Percentiles rank a stretch among this genome's conserved stretches.
These are phyloP conservation scores for Staphylotrichum tortipilum DNA, from an alignment of 495 filamentous ascomycete genomes.

Conservation along the genomic window DNA sequence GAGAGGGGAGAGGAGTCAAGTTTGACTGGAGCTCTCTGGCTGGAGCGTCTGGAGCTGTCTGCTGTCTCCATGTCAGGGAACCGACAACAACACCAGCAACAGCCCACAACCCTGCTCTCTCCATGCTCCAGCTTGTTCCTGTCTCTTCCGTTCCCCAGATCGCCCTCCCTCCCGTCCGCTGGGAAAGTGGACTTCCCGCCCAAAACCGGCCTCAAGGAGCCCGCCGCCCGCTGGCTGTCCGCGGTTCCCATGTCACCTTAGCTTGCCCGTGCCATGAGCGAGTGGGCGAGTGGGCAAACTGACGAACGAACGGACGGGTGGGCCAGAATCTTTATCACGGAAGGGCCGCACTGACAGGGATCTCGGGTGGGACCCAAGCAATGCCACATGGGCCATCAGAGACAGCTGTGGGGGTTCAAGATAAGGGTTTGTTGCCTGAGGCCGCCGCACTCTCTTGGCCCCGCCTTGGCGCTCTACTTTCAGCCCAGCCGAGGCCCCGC, in stretches of 20 bases:
- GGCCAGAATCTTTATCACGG: conserved; percentile 19
- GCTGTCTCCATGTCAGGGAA: no score
- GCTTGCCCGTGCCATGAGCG: no score
- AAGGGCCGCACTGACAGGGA: conserved; percentile 19
- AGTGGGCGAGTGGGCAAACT: no score
- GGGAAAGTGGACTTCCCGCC: no score
- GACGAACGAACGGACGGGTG: conserved; percentile 16
- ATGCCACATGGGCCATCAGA: conserved; percentile 26
- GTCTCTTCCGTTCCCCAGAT: background rate
- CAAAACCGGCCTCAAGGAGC: background rate
- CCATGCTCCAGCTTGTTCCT: background rate
- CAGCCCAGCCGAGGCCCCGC: conserved; percentile 13
- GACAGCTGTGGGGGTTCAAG: conserved; percentile 25
- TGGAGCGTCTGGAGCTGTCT: no score
- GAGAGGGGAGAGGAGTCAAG: no score
- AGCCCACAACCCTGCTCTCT: background rate
- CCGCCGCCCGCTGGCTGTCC: background rate
- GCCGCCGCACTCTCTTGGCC: background rate
- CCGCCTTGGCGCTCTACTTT: no score
- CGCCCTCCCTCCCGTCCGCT: background rate
- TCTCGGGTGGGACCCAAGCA: conserved; percentile 11
- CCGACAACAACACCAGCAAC: no score
- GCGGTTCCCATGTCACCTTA: background rate
- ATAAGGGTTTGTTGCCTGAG: conserved; percentile 24
- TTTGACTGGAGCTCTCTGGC: no score